phyloP scores from a whole-genome alignment of 176 grass and related monocot species.

The Aegilops umbellulata region DNA sequence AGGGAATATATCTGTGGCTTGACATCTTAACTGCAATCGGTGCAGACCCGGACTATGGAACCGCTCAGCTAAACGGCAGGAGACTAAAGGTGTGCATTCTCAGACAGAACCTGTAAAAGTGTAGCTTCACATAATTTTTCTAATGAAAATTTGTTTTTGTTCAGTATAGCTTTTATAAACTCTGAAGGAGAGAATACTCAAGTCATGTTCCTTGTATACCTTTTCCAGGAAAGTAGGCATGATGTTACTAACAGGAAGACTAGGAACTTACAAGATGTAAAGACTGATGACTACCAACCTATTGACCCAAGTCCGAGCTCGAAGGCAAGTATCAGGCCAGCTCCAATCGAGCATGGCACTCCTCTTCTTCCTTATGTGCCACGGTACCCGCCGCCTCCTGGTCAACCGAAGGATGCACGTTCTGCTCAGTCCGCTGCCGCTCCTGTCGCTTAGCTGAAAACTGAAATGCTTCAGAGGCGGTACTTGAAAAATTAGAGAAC shows the following conservation, averaged over 20 bases:
- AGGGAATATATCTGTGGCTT: conserved; percentile 18
- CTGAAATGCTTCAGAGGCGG: background rate
- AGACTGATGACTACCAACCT: conserved; percentile 47
- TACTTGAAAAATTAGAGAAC: background rate
- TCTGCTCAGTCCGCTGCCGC: conserved; percentile 8
- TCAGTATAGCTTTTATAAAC: background rate
- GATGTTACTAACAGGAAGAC: conserved; percentile 4
- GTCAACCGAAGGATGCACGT: background rate
- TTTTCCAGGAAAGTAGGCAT: conserved; percentile 46
- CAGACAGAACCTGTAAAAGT: background rate
- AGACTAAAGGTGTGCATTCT: conserved; percentile 40
- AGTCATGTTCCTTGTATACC: background rate
- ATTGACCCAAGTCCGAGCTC: conserved; percentile 68
- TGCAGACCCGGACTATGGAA: conserved; percentile 5
- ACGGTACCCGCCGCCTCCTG: conserved; percentile 34
- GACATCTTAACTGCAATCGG: conserved; percentile 11
- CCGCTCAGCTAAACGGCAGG: conserved; percentile 29
- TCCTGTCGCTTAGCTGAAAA: conserved; percentile 14
- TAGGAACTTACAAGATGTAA: conserved; percentile 23
- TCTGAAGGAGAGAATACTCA: background rate
- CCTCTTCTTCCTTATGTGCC: conserved; percentile 74
- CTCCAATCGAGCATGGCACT: conserved; percentile 69
- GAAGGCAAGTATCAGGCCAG: conserved; percentile 45
- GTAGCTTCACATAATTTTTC: background rate
- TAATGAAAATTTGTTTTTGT: background rate